phyloP scores from a whole-genome alignment of 2,329 filamentous ascomycete species.

The Thielaviopsis ethacetica region DNA sequence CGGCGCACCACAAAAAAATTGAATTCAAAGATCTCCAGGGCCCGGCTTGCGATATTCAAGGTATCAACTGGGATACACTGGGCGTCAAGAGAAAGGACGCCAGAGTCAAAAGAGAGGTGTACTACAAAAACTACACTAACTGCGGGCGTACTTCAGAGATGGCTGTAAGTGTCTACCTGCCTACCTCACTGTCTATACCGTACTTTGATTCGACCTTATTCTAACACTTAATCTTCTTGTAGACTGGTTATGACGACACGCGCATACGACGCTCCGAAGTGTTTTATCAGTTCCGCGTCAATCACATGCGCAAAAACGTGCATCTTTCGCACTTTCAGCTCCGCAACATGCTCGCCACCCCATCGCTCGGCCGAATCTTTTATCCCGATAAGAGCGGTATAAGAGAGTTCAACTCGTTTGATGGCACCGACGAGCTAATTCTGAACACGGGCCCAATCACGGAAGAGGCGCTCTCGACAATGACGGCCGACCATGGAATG shows the following conservation, averaged over 20 bases:
- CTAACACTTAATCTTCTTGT: background rate
- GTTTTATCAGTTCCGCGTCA: conserved; percentile 42
- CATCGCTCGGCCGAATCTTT: conserved; percentile 37
- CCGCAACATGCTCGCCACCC: conserved; percentile 42
- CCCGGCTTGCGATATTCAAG: conserved; percentile 41
- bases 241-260: conserved; percentile 4
- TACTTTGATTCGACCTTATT: background rate
- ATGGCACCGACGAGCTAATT: conserved; percentile 26
- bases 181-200: background rate
- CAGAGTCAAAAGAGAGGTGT: conserved; percentile 27
- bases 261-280: conserved; percentile 25
- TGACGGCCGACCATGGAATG: conserved; percentile 36
- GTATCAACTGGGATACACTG: conserved; percentile 34
- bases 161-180: background rate
- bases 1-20: conserved; percentile 14
- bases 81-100: conserved; percentile 27
- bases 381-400: conserved; percentile 37
- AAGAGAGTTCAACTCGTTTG: conserved; percentile 34
- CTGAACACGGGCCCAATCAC: conserved; percentile 27
- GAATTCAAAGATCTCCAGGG: conserved; percentile 34
- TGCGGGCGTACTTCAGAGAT: conserved; percentile 16
- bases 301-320: conserved; percentile 37
- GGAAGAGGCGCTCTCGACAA: conserved; percentile 30
- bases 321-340: conserved; percentile 50
- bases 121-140: conserved; percentile 44